A percentile compares a stretch with the other conserved stretches of the same genome.
Conservation (phyloP, 192 early-diverging fungal genomes). For the Gigaspora rosea region DNA sequence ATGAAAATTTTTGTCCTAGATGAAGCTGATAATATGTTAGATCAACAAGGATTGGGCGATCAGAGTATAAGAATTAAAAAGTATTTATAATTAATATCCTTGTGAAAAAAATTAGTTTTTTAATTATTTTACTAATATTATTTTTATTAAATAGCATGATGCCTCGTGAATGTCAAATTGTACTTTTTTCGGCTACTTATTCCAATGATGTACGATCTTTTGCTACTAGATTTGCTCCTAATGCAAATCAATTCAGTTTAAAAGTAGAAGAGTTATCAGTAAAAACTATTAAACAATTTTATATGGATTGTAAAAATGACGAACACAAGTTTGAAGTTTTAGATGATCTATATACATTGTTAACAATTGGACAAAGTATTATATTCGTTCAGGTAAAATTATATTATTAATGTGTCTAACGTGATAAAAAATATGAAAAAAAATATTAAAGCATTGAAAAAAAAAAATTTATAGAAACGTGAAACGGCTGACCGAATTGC, state of each 20-base stretch:
- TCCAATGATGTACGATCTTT: conserved; percentile 74
- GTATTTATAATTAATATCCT: conserved; percentile 40
- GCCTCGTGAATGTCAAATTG: conserved; percentile 76
- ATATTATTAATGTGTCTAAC: too few species aligned
- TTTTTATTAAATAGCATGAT: conserved; percentile 53
- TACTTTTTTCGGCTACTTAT: conserved; percentile 97
- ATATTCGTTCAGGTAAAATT: conserved; percentile 80
- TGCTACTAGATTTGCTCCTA: conserved; percentile 78
- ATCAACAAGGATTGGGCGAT: conserved; percentile 81
- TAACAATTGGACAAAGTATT: conserved; percentile 95
- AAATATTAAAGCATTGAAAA: not conserved
- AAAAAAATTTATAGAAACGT: conserved; percentile 52
- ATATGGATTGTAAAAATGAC: conserved; percentile 86
- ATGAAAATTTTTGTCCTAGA: conserved; percentile 91
- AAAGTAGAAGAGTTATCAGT: conserved; percentile 90
- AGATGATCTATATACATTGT: conserved; percentile 70
- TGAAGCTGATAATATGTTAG: conserved; percentile 99
- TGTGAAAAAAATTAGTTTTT: not conserved
- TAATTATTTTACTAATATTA: not conserved
- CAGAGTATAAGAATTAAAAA: conserved; percentile 85
- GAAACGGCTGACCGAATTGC: conserved; percentile 84
- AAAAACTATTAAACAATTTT: conserved; percentile 93
- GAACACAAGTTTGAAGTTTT: conserved; percentile 82
- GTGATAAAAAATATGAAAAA: too few species aligned
- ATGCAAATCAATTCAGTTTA: conserved; percentile 85